Conservation (phyloP, 148 eudicot species). For the Bassia scoparia region DNA sequence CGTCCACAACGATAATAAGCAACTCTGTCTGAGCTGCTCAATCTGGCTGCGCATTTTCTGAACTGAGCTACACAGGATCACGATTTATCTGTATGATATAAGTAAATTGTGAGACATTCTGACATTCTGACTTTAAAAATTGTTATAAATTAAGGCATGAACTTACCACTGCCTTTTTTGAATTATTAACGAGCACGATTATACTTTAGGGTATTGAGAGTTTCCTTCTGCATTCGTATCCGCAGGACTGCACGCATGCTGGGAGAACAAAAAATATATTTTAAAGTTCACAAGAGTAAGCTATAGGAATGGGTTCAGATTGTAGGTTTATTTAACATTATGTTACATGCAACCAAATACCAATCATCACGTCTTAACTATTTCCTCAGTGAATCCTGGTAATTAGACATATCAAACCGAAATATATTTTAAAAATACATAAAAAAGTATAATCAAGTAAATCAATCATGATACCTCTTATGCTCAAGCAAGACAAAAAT, state of each 20-base stretch:
- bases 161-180: slow-evolving; percentile 94
- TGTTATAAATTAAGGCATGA: neutral
- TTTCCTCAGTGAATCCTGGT: slow-evolving; percentile 97
- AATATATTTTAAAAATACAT: neutral
- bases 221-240: slow-evolving; percentile 97
- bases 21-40: slow-evolving; percentile 89
- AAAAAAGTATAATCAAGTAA: neutral
- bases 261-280: slow-evolving; percentile 9
- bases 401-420: slow-evolving; percentile 20
- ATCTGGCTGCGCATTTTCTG: slow-evolving; percentile 90
- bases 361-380: slow-evolving; percentile 95
- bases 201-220: slow-evolving; percentile 88
- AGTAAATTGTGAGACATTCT: slow-evolving; percentile 10
- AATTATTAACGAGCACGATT: slow-evolving; percentile 98
- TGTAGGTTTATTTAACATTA: neutral
- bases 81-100: slow-evolving; percentile 69
- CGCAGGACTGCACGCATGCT: slow-evolving; percentile 98
- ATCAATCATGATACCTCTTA: no score
- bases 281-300: neutral
- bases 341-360: slow-evolving; percentile 40
- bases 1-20: slow-evolving; percentile 72
- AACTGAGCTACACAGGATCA: slow-evolving; percentile 84
- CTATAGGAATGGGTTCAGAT: neutral
- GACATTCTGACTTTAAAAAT: no score
- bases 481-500: no score